These are phyloP conservation scores for Thamnidium elegans DNA, from an alignment of 192 early-diverging fungal species.

Conservation along the genomic window DNA sequence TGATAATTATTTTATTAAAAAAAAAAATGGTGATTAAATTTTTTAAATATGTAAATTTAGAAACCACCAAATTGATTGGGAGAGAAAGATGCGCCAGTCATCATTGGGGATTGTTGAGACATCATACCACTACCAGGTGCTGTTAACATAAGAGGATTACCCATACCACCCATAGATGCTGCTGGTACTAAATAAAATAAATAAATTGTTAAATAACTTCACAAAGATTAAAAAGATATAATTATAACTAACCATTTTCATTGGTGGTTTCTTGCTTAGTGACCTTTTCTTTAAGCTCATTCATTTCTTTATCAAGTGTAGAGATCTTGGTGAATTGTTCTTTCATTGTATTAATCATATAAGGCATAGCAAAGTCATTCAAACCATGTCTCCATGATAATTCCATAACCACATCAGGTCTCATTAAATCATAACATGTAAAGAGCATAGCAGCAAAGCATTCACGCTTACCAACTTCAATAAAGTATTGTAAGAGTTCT, in stretches of 20 bases:
- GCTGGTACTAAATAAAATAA: slow-evolving; percentile 26
- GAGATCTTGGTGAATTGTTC: slow-evolving; percentile 79
- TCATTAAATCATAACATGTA: slow-evolving; percentile 92
- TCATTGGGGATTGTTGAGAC: slow-evolving; percentile 32
- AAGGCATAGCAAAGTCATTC: slow-evolving; percentile 96
- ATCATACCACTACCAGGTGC: slow-evolving; percentile 40
- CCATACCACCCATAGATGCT: slow-evolving; percentile 66
- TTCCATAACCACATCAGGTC: slow-evolving; percentile 94
- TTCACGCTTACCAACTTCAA: slow-evolving; percentile 85
- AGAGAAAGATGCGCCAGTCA: slow-evolving; percentile 22
- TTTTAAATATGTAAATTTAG: neutral
- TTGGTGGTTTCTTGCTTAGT: slow-evolving; percentile 37
- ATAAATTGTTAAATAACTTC: slow-evolving; percentile 22
- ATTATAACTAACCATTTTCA: slow-evolving; percentile 31
- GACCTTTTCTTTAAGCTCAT: slow-evolving; percentile 58
- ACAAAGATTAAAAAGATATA: slow-evolving; percentile 15
- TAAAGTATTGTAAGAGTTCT: slow-evolving; percentile 94
- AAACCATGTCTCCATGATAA: slow-evolving; percentile 86
- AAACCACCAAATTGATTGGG: slow-evolving; percentile 10
- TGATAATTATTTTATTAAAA: neutral
- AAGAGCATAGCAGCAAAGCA: slow-evolving; percentile 93
- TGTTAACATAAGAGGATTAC: slow-evolving; percentile 74
- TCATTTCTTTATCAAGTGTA: slow-evolving; percentile 52
- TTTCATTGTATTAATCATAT: slow-evolving; percentile 87
- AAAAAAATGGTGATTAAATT: neutral